Conservation (phyloP, 2,329 filamentous ascomycete genomes). For the Beauveria caledonica region DNA sequence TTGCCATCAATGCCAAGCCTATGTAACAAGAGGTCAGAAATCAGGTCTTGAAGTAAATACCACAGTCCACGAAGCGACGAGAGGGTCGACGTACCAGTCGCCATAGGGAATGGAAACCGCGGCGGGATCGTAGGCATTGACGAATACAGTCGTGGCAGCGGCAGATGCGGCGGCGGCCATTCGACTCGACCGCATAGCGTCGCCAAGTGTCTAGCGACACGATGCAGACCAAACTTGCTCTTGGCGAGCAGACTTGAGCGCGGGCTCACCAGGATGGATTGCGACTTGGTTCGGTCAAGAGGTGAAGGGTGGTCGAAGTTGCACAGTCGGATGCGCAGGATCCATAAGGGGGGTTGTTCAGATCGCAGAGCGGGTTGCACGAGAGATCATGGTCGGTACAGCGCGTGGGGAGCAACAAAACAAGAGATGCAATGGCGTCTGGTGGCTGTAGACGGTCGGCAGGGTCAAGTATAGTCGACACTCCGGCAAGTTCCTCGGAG, state of each 20-base stretch:
- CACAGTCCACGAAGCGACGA: no score
- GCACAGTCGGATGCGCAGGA: slow-evolving; percentile 3
- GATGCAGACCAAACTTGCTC: background rate
- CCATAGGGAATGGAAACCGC: slow-evolving; percentile 2
- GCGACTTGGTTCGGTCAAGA: background rate
- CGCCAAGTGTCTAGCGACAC: slow-evolving; percentile 5
- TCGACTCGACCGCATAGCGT: slow-evolving; percentile 9
- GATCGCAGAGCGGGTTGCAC: background rate
- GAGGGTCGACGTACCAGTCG: slow-evolving; percentile 8
- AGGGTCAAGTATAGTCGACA: background rate
- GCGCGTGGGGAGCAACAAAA: background rate
- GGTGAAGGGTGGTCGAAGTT: background rate
- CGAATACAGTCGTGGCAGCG: slow-evolving; percentile 5
- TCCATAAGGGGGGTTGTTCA: slow-evolving; percentile 6
- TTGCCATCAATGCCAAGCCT: slow-evolving; percentile 59
- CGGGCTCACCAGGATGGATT: background rate
- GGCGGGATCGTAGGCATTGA: slow-evolving; percentile 3
- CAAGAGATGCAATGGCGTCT: background rate
- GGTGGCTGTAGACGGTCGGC: background rate
- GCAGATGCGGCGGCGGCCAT: slow-evolving; percentile 5
- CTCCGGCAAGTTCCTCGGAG: background rate
- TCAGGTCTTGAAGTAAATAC: no score
- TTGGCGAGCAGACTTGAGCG: background rate
- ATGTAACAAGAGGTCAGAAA: background rate
- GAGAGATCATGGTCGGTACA: background rate